Evolutionary conservation across 371 early-diverging fungal genomes (phyloP), one percentile per base, ranked within the genome.

Genomic region (Dichotomocladium elegans): DNA sequence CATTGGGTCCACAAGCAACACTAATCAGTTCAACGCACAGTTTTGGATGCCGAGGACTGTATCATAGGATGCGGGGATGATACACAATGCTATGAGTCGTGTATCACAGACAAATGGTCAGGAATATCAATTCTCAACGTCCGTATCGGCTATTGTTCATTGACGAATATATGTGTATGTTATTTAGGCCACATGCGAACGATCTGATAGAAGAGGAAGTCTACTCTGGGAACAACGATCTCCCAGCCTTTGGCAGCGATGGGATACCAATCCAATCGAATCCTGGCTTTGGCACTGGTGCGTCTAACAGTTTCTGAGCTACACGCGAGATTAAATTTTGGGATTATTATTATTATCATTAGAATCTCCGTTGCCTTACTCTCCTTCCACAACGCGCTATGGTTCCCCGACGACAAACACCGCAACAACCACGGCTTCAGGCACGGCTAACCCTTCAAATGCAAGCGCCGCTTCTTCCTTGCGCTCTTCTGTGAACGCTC

Each of bases 11-110:
- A n/a, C 30, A 29, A 4, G 47, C 19, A 8, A 24, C 15, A 47
- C 5, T 14, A n/a, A n/a, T n/a, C 31, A 29, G 24, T 21, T 26
- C 28, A 21, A 25, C 33, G 12, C 27, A 57, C 45, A 45, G 37
- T 44, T 9, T 35, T 27, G 12, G 51, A 46, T 22, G 44, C 58
- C 4, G 51, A 57, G 7, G 40, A 28, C 14, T 52, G 53, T 43
- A 52, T 52, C 28, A 43, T 33, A 5, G 14, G 41, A 9, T n/a
- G 58, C 33, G 12, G 51, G 21, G 51, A 24, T 57, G 51, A 51
- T 46, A 44, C 51, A 44, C 8, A 31, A n/a, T 51, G 51, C 31
- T 21, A 51, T 41, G 27, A 27, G 45, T 26, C 51, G 40, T 45
- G 58, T 35, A 48, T 48, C 35, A 25, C 15, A 7, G 28, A 48